phyloP scores from a whole-genome alignment of 2,329 filamentous ascomycete species.

The Eutypa lata region DNA sequence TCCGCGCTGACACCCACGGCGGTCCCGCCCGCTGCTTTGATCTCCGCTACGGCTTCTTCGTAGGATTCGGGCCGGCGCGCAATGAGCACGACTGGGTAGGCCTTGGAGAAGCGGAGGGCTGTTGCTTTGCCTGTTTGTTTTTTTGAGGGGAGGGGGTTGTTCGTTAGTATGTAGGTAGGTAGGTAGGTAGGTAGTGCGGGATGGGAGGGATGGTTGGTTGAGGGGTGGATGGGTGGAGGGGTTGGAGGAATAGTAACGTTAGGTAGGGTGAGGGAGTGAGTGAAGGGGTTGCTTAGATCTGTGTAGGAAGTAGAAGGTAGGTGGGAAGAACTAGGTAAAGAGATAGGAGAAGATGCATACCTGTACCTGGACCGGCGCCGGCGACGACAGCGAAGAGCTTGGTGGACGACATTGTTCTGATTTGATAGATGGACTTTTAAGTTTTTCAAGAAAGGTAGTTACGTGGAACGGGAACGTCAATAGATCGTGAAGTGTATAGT shows the following conservation, averaged over 20 bases:
- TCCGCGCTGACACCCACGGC: constrained; percentile 71
- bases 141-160: background rate
- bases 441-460: too few species aligned
- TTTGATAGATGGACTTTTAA: background rate
- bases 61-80: constrained; percentile 66
- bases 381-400: constrained; percentile 67
- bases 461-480: too few species aligned
- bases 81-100: constrained; percentile 74
- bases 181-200: too few species aligned
- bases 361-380: constrained; percentile 69
- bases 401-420: constrained; percentile 22
- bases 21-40: constrained; percentile 63
- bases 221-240: too few species aligned
- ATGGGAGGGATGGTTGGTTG: background rate
- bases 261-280: background rate
- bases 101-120: constrained; percentile 57
- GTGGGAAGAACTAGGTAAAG: too few species aligned
- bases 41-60: constrained; percentile 64
- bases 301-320: too few species aligned
- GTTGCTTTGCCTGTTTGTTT: constrained; percentile 37
- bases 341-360: constrained; percentile 24
- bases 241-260: too few species aligned
- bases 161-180: background rate
- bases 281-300: too few species aligned
- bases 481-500: too few species aligned